Conservation (phyloP, 768 basidiomycete species). For the Lactifluus subvellereus region DNA sequence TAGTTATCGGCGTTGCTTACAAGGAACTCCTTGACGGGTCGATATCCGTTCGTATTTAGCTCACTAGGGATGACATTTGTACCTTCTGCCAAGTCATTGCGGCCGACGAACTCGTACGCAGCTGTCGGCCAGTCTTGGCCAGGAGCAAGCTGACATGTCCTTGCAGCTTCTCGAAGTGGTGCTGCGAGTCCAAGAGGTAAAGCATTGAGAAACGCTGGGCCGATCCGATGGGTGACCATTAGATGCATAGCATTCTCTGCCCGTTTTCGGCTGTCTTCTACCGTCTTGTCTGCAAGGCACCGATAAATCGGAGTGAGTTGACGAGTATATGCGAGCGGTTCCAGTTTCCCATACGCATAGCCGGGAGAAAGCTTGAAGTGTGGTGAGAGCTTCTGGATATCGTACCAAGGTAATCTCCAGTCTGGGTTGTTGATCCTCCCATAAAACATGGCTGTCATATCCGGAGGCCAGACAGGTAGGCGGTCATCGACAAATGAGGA, state of each 20-base stretch:
- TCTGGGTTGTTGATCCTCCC: slow-evolving; percentile 56
- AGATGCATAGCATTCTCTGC: slow-evolving; percentile 58
- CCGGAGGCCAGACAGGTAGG: slow-evolving; percentile 72
- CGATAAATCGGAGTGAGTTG: slow-evolving; percentile 53
- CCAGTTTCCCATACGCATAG: slow-evolving; percentile 55
- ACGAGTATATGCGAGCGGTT: slow-evolving; percentile 51
- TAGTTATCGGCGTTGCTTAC: slow-evolving; percentile 33
- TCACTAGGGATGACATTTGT: slow-evolving; percentile 44
- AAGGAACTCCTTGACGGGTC: slow-evolving; percentile 50
- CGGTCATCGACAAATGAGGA: slow-evolving; percentile 57
- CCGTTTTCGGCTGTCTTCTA: slow-evolving; percentile 50
- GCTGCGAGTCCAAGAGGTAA: slow-evolving; percentile 67
- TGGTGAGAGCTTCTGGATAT: slow-evolving; percentile 39
- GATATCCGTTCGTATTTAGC: slow-evolving; percentile 49
- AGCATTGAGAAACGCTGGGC: slow-evolving; percentile 44
- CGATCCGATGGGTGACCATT: slow-evolving; percentile 46
- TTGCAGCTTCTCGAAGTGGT: slow-evolving; percentile 79
- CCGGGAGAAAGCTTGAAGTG: slow-evolving; percentile 46
- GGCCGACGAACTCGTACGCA: slow-evolving; percentile 62
- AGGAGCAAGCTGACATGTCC: slow-evolving; percentile 77
- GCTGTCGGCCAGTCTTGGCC: slow-evolving; percentile 66
- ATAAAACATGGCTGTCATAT: slow-evolving; percentile 61
- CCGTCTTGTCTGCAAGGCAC: slow-evolving; percentile 49
- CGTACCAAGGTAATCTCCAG: slow-evolving; percentile 50
- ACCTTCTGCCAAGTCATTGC: slow-evolving; percentile 68